phyloP scores from a whole-genome alignment of 1,284 basidiomycete genomes.

The Chalciporus sp. region DNA sequence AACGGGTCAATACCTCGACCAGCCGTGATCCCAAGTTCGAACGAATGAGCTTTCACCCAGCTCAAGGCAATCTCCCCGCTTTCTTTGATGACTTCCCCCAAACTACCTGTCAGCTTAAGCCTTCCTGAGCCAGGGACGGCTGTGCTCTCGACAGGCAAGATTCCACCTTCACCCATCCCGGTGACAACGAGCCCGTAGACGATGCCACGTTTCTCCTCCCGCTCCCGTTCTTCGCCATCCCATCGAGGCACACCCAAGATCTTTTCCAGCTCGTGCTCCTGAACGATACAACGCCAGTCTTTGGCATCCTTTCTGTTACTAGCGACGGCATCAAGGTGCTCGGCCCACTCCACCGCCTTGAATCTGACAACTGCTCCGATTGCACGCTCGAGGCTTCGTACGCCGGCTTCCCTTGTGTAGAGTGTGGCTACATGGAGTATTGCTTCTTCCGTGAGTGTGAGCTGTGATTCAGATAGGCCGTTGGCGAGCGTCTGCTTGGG shows the following conservation, averaged over 20 bases:
- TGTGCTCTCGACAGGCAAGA: conserved; percentile 82
- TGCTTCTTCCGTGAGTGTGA: conserved; percentile 67
- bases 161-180: conserved; percentile 86
- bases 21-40: conserved; percentile 76
- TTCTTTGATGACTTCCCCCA: conserved; percentile 89
- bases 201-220: conserved; percentile 69
- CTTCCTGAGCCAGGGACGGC: conserved; percentile 71
- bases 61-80: conserved; percentile 85
- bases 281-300: conserved; percentile 66
- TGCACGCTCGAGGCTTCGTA: conserved; percentile 87
- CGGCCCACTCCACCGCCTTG: conserved; percentile 90
- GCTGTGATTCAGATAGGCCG: conserved; percentile 57
- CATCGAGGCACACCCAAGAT: conserved; percentile 84
- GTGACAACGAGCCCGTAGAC: conserved; percentile 89
- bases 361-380: conserved; percentile 84
- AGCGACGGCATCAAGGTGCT: conserved; percentile 55
- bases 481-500: conserved; percentile 83
- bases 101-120: conserved; percentile 78
- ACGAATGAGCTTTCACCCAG: conserved; percentile 86
- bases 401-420: conserved; percentile 90
- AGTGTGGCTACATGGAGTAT: conserved; percentile 72
- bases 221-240: conserved; percentile 78
- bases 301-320: conserved; percentile 21
- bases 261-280: conserved; percentile 74
- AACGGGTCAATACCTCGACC: conserved; percentile 71